phyloP scores from a whole-genome alignment of 2,329 filamentous ascomycete genomes.

The Colletotrichum echinochloae region DNA sequence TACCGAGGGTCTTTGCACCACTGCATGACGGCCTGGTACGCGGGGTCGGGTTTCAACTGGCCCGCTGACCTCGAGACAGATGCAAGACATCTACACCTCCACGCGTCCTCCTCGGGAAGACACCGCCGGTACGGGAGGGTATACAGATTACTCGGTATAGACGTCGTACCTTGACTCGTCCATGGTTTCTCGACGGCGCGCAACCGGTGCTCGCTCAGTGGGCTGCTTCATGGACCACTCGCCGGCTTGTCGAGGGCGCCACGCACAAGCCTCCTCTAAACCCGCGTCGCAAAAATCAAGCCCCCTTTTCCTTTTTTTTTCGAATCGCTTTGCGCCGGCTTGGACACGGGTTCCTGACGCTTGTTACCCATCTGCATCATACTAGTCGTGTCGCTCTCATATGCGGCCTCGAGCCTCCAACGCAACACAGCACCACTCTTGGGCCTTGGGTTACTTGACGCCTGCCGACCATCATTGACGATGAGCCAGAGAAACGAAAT shows the following conservation, averaged over 20 bases:
- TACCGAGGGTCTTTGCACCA: conserved; percentile 9
- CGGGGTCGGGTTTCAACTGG: neutral
- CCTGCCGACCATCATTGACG: neutral
- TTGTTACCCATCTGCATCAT: conserved; percentile 15
- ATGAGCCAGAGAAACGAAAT: neutral
- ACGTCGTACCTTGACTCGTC: too few relatives aligned
- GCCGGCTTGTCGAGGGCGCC: neutral
- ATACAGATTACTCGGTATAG: neutral
- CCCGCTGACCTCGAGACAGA: neutral
- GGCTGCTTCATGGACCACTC: neutral
- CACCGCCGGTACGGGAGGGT: neutral
- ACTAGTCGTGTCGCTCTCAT: conserved; percentile 8
- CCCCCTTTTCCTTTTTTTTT: neutral
- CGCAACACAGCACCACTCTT: conserved; percentile 11
- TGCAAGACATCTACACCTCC: neutral
- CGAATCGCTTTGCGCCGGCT: conserved; percentile 24
- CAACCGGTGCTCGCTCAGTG: neutral
- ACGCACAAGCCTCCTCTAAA: neutral
- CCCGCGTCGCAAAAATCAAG: conserved; percentile 4
- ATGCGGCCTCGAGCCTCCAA: conserved; percentile 20
- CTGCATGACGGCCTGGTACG: neutral
- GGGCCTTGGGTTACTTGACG: neutral
- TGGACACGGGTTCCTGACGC: conserved; percentile 18
- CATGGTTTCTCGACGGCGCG: neutral
- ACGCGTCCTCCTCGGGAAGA: neutral